phyloP scores from a whole-genome alignment of 2,329 filamentous ascomycete species.

The Verticillium nubilum region DNA sequence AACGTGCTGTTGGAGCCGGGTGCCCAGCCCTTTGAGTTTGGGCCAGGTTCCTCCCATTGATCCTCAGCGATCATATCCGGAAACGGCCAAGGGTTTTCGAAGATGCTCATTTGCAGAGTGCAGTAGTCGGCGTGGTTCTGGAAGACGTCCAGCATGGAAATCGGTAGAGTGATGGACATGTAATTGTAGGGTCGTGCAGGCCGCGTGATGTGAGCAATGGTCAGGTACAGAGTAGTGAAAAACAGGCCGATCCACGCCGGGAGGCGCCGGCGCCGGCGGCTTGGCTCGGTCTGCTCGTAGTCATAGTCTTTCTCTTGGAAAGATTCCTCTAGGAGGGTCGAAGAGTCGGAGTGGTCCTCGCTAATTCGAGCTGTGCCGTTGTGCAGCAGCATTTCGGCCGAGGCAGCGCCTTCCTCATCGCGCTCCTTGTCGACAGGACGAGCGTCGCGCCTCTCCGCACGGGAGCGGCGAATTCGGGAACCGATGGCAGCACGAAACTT shows the following conservation, averaged over 20 bases:
- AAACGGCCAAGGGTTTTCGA: slow-evolving; percentile 22
- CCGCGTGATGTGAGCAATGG: slow-evolving; percentile 16
- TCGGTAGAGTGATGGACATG: slow-evolving; percentile 24
- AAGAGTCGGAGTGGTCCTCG: slow-evolving; percentile 3
- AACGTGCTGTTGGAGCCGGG: slow-evolving; percentile 18
- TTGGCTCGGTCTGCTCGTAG: not conserved
- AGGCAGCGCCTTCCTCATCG: not conserved
- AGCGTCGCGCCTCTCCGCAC: not conserved
- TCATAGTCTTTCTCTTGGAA: not conserved
- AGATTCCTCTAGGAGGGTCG: not conserved
- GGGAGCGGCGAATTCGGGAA: not conserved
- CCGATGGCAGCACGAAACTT: not conserved
- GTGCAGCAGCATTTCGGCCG: not conserved
- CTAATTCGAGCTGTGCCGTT: not conserved
- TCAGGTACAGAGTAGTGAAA: slow-evolving; percentile 14
- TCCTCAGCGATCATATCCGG: slow-evolving; percentile 19
- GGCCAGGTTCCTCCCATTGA: slow-evolving; percentile 19
- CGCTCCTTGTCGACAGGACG: not conserved
- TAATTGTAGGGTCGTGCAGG: slow-evolving; percentile 24
- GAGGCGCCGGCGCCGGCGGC: not conserved
- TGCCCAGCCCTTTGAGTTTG: slow-evolving; percentile 27
- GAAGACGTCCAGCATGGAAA: slow-evolving; percentile 23
- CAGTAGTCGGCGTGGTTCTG: slow-evolving; percentile 16
- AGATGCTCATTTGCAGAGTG: slow-evolving; percentile 14
- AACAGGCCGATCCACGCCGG: slow-evolving; percentile 6